Percentiles rank a stretch among this genome's conserved stretches.
These are phyloP conservation scores for Alternaria novae-zelandiae DNA, from an alignment of 2,329 filamentous ascomycete species.

Conservation along the genomic window DNA sequence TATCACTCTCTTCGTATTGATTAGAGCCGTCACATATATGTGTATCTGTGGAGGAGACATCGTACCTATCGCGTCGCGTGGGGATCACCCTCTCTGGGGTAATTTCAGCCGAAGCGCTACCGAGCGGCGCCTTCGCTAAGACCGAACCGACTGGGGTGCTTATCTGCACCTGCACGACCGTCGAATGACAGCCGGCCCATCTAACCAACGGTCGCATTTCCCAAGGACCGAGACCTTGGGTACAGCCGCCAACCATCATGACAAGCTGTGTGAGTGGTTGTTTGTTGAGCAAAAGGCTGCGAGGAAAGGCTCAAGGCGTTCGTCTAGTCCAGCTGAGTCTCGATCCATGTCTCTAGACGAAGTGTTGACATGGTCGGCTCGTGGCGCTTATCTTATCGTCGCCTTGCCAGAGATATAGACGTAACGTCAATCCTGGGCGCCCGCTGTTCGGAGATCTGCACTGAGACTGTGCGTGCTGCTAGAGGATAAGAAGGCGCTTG, in stretches of 20 bases:
- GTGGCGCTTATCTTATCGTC: conserved; percentile 9
- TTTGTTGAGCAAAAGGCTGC: not conserved
- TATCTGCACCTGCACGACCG: conserved; percentile 9
- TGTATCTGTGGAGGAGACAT: not conserved
- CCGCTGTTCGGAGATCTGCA: conserved; percentile 7
- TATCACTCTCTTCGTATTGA: not conserved
- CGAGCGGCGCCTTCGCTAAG: conserved; percentile 1
- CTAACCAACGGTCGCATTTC: not conserved
- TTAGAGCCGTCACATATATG: not conserved
- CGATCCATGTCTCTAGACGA: not conserved
- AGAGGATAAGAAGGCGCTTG: conserved; percentile 8
- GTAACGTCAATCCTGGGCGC: not conserved
- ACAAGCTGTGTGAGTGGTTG: not conserved
- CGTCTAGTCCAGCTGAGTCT: not conserved
- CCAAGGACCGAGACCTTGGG: conserved; percentile 1
- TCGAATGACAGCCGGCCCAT: conserved; percentile 8
- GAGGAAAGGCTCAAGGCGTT: not conserved
- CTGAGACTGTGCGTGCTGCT: not conserved
- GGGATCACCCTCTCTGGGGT: conserved; percentile 4
- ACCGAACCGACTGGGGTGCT: conserved; percentile 5
- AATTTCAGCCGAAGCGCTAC: conserved; percentile 7
- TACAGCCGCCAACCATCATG: not conserved
- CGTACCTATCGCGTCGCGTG: conserved; percentile 1
- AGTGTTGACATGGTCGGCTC: not conserved
- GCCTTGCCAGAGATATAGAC: not conserved